Base-by-base conservation (phyloP, 257 asterid genomes). In the Rubia yunnanensis region DNA sequence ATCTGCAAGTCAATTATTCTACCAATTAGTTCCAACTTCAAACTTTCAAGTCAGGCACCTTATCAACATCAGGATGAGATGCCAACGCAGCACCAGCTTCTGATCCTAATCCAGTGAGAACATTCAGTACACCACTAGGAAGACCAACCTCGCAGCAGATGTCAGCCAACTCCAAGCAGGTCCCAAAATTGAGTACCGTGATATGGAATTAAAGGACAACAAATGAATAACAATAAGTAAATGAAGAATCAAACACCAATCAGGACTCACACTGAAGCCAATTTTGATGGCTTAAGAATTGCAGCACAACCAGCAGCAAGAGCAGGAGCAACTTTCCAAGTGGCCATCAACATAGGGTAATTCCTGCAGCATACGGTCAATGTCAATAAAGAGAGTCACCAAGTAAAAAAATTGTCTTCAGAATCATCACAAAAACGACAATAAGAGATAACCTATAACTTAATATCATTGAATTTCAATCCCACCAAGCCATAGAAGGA, bases 261-360 rank as follows among this genome's bases (percentile, higher is more conserved):
- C 70, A 65, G 34, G 65, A 73, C 92, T 77, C 72, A 91, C 97
- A 86, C 48, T 17, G 97, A 91, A 49, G 95, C 86, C 69, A 92
- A 68, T 73, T 92, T 97, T 2, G 99, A 92, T 41, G 99, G 99
- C 82, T 92, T 92, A 48, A 92, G 96, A 70, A 92, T 86, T 68
- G 95, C 94, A 71, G 92, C 73, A 74, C 99, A 92, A 57, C 99
- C 99, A 72, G 99, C 99, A 61, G 99, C 99, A 48, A 92, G 79
- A 58, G 99, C 96, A 60, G 97, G 96, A 60, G 99, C 99, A 68
- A 92, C 99, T 85, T 92, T 92, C 99, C 99, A 92, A 46, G 92
- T 80, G 18, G 99, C 97, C 97, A 92, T 89, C 74, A 92, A 73
- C 83, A 92, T 63, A 48, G 97, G 99, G 79, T 92, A 92, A 73